Conservation (phyloP, 768 basidiomycete species). For the Lentinula aciculospora region DNA sequence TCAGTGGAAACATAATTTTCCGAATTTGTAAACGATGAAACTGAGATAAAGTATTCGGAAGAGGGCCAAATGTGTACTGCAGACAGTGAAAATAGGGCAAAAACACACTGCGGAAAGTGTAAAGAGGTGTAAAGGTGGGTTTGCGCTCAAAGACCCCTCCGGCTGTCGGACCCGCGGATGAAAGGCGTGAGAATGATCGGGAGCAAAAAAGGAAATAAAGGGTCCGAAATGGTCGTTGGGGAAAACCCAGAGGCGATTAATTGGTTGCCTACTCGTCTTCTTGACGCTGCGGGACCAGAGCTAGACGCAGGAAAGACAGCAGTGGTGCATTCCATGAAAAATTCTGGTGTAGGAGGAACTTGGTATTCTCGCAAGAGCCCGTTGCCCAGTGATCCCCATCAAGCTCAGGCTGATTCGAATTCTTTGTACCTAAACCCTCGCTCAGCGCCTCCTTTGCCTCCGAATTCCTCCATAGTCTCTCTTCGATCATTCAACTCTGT, state of each 20-base stretch:
- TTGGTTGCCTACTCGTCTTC: neutral
- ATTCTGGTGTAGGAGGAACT: neutral
- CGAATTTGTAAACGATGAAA: no score
- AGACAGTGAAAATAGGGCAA: no score
- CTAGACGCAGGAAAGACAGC: neutral
- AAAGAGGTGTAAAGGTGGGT: no score
- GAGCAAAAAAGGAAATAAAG: neutral
- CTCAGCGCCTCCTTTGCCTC: constrained; percentile 15
- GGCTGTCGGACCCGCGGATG: neutral
- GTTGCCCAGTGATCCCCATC: constrained; percentile 3
- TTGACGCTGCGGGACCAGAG: neutral
- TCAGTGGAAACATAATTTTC: no score
- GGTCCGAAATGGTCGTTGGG: neutral
- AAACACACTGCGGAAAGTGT: no score
- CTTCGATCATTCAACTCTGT: constrained; percentile 44
- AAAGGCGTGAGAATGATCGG: neutral
- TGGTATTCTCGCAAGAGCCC: constrained; percentile 1
- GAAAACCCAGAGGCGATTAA: neutral
- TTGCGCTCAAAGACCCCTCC: no score
- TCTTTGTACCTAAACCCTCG: constrained; percentile 12
- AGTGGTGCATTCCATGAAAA: neutral
- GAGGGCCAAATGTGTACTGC: no score
- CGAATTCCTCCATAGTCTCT: constrained; percentile 28
- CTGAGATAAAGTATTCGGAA: no score
- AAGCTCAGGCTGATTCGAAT: constrained; percentile 19